Evolutionary conservation across 305 asterid genomes (phyloP).

Genomic region (Fraxinus paxiana): DNA sequence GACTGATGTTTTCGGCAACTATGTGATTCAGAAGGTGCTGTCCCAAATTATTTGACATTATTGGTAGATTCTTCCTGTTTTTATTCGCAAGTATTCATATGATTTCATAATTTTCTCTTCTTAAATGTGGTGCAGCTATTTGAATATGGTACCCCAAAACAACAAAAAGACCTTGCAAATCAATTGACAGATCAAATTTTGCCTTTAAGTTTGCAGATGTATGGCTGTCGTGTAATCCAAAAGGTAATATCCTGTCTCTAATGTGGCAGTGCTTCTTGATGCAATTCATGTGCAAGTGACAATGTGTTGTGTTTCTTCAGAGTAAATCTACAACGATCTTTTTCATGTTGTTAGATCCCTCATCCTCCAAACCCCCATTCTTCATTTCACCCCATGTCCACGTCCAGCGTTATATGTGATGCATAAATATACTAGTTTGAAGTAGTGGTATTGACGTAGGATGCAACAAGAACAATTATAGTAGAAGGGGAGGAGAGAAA

Average conservation of each 20-base stretch:
- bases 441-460: background rate
- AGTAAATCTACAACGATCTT: background rate
- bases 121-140: slow-evolving; percentile 50
- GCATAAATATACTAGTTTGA: background rate
- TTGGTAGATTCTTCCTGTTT: background rate
- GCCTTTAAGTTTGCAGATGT: slow-evolving; percentile 79
- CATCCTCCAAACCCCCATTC: background rate
- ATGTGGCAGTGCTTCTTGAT: background rate
- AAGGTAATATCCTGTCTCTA: slow-evolving; percentile 42
- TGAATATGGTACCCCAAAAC: slow-evolving; percentile 76
- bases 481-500: background rate
- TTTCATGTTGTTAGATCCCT: background rate
- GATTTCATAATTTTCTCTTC: slow-evolving; percentile 11
- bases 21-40: slow-evolving; percentile 78
- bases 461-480: background rate
- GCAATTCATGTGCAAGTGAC: slow-evolving; percentile 5
- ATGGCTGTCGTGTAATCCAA: slow-evolving; percentile 89
- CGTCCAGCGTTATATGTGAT: background rate
- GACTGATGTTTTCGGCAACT: slow-evolving; percentile 85
- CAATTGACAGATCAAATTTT: slow-evolving; percentile 71
- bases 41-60: slow-evolving; percentile 3
- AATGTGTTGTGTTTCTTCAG: background rate
- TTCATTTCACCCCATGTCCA: background rate
- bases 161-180: slow-evolving; percentile 65
- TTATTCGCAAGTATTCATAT: background rate